Evolutionary conservation across 352 stramenopile genomes (phyloP).

Genomic region (Pythium brassicae): DNA sequence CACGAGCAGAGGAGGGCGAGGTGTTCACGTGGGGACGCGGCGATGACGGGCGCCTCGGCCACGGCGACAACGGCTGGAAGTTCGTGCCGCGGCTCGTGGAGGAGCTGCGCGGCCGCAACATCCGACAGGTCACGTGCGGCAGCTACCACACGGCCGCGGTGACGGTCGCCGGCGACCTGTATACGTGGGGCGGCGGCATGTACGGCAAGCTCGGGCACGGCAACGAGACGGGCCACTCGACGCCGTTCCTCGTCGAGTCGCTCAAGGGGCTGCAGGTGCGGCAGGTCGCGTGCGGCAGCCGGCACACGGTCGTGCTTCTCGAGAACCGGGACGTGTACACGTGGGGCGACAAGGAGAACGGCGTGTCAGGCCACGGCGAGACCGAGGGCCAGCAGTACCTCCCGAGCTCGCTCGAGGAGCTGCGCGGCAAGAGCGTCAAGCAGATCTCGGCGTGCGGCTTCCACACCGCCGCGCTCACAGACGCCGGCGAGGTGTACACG

Average conservation of each 20-base stretch:
- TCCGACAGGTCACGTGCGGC: slow-evolving; percentile 92
- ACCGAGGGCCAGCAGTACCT: slow-evolving; percentile 95
- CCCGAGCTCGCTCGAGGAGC: slow-evolving; percentile 86
- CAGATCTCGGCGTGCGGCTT: slow-evolving; percentile 89
- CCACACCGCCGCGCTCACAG: slow-evolving; percentile 77
- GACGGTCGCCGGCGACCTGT: slow-evolving; percentile 91
- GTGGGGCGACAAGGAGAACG: slow-evolving; percentile 96
- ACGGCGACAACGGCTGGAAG: slow-evolving; percentile 96
- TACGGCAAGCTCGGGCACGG: slow-evolving; percentile 93
- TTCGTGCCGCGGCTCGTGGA: slow-evolving; percentile 94
- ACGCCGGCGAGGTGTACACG: slow-evolving; percentile 92
- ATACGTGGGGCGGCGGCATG: slow-evolving; percentile 94
- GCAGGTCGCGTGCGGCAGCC: slow-evolving; percentile 93
- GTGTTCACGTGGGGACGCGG: slow-evolving; percentile 89
- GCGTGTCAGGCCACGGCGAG: slow-evolving; percentile 92
- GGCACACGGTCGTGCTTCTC: slow-evolving; percentile 92
- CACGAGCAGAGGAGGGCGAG: slow-evolving; percentile 57
- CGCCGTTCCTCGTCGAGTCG: slow-evolving; percentile 91
- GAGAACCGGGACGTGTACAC: slow-evolving; percentile 89
- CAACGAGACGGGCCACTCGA: slow-evolving; percentile 93
- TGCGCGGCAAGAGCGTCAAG: slow-evolving; percentile 82
- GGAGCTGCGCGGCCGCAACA: slow-evolving; percentile 86
- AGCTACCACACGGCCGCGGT: slow-evolving; percentile 96
- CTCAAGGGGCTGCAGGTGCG: slow-evolving; percentile 88
- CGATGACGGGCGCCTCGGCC: slow-evolving; percentile 86